Percentiles rank a stretch among this genome's conserved stretches.
Evolutionary conservation across 2,329 filamentous ascomycete species (phyloP).

Genomic region (Biscogniauxia sp.): DNA sequence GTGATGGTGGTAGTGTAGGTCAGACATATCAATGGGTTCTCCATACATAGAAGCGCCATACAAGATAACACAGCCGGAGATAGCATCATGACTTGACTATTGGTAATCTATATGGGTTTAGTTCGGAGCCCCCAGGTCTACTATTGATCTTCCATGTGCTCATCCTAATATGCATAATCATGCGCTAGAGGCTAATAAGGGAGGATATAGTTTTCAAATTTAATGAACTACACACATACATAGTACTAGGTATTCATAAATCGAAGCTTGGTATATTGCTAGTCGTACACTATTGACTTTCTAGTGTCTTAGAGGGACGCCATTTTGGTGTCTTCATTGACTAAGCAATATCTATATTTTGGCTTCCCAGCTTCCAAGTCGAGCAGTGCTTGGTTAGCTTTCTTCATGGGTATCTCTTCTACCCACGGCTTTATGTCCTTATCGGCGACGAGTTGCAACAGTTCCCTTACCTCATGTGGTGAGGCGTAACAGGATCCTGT

Average conservation of each 20-base stretch:
- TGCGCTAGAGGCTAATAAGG: neutral
- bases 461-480: constrained; percentile 48
- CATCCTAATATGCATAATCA: neutral
- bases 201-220: neutral
- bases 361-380: constrained; percentile 10
- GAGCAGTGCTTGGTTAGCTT: constrained; percentile 7
- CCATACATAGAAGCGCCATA: too few species aligned
- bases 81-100: too few species aligned
- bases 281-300: neutral
- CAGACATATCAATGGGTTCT: too few species aligned
- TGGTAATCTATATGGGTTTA: too few species aligned
- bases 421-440: constrained; percentile 50
- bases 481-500: constrained; percentile 42
- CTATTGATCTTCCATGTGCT: neutral
- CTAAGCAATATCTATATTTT: constrained; percentile 7
- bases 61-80: too few species aligned
- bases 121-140: neutral
- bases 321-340: constrained; percentile 6
- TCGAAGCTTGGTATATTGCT: neutral
- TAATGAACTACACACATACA: too few species aligned
- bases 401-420: constrained; percentile 40
- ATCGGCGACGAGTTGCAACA: constrained; percentile 47
- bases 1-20: too few species aligned
- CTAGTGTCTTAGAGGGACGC: constrained; percentile 2
- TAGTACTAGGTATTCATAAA: neutral